phyloP scores from a whole-genome alignment of 2,329 filamentous ascomycete species.

The Scedosporium boydii region DNA sequence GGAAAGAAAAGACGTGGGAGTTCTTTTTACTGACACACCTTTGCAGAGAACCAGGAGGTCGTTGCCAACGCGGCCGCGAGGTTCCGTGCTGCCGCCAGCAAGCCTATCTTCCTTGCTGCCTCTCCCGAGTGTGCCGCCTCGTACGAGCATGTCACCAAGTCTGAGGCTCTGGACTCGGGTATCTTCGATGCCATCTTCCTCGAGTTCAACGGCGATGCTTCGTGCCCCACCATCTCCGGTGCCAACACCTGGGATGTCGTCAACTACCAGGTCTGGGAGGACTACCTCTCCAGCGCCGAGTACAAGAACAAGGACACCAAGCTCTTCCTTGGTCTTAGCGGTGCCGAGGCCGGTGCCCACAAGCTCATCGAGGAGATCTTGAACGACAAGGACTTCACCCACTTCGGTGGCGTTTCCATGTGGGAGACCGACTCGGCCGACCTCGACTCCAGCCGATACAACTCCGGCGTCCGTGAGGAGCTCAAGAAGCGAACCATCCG shows the following conservation, averaged over 20 bases:
- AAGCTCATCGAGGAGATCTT: constrained; percentile 28
- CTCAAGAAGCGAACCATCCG: not conserved
- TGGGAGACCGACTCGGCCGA: constrained; percentile 29
- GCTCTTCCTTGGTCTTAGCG: constrained; percentile 35
- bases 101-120: constrained; percentile 27
- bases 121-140: constrained; percentile 33
- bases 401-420: constrained; percentile 36
- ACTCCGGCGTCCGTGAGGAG: constrained; percentile 6
- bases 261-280: constrained; percentile 34
- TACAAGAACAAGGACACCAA: constrained; percentile 28
- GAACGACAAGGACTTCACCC: constrained; percentile 21
- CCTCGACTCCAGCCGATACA: constrained; percentile 14
- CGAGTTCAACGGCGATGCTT: constrained; percentile 39
- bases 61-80: constrained; percentile 25
- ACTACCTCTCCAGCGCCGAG: constrained; percentile 19
- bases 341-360: constrained; percentile 18
- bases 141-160: constrained; percentile 20
- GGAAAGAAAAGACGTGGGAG: no score
- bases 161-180: constrained; percentile 27
- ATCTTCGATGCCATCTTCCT: constrained; percentile 34
- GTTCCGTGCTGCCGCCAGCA: constrained; percentile 17
- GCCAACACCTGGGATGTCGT: constrained; percentile 22
- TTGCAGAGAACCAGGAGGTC: constrained; percentile 23
- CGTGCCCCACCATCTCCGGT: constrained; percentile 23
- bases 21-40: not conserved